Evolutionary conservation across 768 basidiomycete genomes (phyloP), one percentile per base, ranked within the genome.

Genomic region (Tulasnella sp.): DNA sequence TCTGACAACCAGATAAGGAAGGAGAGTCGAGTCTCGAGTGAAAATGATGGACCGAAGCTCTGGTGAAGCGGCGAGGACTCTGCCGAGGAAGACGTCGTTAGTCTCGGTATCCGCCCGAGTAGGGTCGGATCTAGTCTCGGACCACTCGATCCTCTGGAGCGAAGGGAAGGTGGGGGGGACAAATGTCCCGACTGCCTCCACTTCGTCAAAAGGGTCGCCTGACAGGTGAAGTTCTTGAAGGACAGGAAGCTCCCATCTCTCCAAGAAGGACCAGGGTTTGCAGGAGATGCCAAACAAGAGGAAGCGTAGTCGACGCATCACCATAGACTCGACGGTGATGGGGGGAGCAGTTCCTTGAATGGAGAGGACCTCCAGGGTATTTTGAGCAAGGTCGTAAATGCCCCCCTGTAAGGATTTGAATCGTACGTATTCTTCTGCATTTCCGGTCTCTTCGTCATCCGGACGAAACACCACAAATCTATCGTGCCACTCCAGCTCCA

Each of bases 101-200:
- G 3, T 52, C 10, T n/a, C 24, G 24, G 4, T 10, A n/a, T 52
- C 21, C n/a, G 24, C 3, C 24, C 31, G 27, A 18, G 27, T 34
- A 9, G 14, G 62, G 3, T 14, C 5, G 31, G 10, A 36, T 68
- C 18, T 9, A 27, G 27, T 1, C 14, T 68, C 62, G 7, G 16
- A 18, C 62, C 34, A 68, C 62, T 27, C 27, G 12, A 68, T 68
- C n/a, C 6, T 27, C 16, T 27, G 9, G 3, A 36, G 27, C 14
- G n/a, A 31, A 16, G 62, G 62, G n/a, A 68, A 68, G 31, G 16
- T 18, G 31, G 34, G 12, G n/a, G 62, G 6, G 31, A 34, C 31
- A 12, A 7, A n/a, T n/a, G 4, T 27, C 4, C 27, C 16, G 0
- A 0, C 8, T 1, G n/a, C n/a, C n/a, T n/a, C n/a, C n/a, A n/a